phyloP scores from a whole-genome alignment of 169 alveolate genomes.

The Plasmodium malariae region DNA sequence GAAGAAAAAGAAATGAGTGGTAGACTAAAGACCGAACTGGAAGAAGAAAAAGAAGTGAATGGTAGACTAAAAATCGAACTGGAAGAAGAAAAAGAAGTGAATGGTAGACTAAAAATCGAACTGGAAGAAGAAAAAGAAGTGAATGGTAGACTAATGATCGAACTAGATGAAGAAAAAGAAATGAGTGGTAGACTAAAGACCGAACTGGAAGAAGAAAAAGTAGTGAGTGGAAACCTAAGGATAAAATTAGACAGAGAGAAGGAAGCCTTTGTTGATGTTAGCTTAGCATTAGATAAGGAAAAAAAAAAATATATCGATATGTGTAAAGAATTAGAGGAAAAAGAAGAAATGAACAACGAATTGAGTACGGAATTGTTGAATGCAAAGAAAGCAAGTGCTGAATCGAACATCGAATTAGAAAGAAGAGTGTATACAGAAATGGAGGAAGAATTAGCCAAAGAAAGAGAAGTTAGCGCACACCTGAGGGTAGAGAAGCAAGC shows the following conservation, averaged over 20 bases:
- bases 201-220: neutral
- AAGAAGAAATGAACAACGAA: neutral
- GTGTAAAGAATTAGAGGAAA: conserved; percentile 16
- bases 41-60: neutral
- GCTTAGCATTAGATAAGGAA: conserved; percentile 6
- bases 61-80: neutral
- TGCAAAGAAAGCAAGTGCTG: conserved; percentile 1
- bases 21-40: too few species aligned
- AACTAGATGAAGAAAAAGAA: neutral
- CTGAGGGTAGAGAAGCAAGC: conserved; percentile 16
- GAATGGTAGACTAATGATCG: neutral
- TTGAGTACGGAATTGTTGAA: conserved; percentile 11
- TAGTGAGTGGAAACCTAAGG: neutral
- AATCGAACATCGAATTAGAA: conserved; percentile 23
- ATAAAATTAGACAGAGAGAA: conserved; percentile 2
- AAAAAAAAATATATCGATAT: neutral
- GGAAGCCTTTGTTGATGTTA: neutral
- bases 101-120: neutral
- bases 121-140: conserved; percentile 6
- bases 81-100: neutral
- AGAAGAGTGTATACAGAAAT: neutral
- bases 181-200: neutral
- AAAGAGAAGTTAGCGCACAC: conserved; percentile 17
- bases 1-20: neutral
- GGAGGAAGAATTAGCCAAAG: conserved; percentile 30